These are phyloP conservation scores for Globisporangium perplexum DNA, from an alignment of 352 stramenopile species.

Conservation along the genomic window DNA sequence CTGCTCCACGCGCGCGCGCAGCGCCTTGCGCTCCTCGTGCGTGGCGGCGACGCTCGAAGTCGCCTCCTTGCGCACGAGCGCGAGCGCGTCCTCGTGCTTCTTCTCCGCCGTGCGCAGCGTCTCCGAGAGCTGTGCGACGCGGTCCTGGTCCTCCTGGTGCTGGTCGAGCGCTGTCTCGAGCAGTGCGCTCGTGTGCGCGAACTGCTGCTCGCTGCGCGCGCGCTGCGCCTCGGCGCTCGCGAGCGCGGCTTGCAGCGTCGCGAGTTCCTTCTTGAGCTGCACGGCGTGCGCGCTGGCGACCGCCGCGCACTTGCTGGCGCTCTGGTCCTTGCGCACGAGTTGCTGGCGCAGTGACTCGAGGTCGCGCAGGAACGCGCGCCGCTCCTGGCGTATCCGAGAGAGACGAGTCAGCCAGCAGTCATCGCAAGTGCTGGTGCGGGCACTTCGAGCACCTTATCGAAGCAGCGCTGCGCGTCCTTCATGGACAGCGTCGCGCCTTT, in stretches of 20 bases:
- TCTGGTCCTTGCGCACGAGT: conserved; percentile 71
- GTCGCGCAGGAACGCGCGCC: conserved; percentile 53
- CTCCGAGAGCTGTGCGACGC: conserved; percentile 38
- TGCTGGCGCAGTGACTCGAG: conserved; percentile 71
- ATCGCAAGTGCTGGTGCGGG: too few species aligned
- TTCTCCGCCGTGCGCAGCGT: conserved; percentile 53
- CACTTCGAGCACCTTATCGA: conserved; percentile 72
- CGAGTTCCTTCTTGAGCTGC: conserved; percentile 78
- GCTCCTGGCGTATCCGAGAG: conserved; percentile 31
- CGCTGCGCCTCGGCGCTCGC: conserved; percentile 38
- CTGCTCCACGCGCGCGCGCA: conserved; percentile 57
- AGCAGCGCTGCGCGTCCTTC: conserved; percentile 69
- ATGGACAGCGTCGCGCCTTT: conserved; percentile 35
- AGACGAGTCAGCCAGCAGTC: background rate
- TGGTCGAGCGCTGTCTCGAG: conserved; percentile 72
- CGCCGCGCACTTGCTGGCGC: conserved; percentile 31
- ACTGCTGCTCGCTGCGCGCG: conserved; percentile 41
- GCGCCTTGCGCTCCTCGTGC: conserved; percentile 66
- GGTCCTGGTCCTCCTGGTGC: conserved; percentile 58
- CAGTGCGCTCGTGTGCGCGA: conserved; percentile 61
- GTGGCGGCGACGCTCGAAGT: conserved; percentile 44
- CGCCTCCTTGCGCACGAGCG: conserved; percentile 49
- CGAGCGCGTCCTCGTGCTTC: conserved; percentile 56
- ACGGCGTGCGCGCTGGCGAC: conserved; percentile 56
- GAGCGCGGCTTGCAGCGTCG: conserved; percentile 40